Percentiles rank a stretch among this genome's conserved stretches.
Conservation (phyloP, 306 rosid species). For the Quercus glauca region DNA sequence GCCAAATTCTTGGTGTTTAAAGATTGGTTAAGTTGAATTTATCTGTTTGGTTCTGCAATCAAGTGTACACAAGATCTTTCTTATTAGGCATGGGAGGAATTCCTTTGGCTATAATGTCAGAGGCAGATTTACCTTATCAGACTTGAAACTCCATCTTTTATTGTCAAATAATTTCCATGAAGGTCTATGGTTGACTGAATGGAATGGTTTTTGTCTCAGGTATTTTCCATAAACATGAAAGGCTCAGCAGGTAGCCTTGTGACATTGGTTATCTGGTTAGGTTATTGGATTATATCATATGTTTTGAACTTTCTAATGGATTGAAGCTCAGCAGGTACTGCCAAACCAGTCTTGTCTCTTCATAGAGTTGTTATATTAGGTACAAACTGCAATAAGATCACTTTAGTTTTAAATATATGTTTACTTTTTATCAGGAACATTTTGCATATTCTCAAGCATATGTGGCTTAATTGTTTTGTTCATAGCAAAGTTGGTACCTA, state of each 20-base stretch:
- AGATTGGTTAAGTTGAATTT: too few species aligned
- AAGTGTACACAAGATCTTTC: too few species aligned
- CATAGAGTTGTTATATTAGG: background rate
- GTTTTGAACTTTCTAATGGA: constrained; percentile 64
- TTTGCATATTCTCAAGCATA: constrained; percentile 53
- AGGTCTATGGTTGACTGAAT: constrained; percentile 5
- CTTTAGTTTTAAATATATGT: background rate
- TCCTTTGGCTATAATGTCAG: too few species aligned
- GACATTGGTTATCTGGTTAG: constrained; percentile 58
- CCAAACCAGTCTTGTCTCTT: background rate
- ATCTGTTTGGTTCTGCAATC: too few species aligned
- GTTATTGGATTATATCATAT: constrained; percentile 67
- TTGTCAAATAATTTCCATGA: background rate
- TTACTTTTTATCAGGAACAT: constrained; percentile 48
- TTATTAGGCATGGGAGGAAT: too few species aligned
- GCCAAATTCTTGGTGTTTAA: too few species aligned
- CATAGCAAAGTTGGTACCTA: too few species aligned
- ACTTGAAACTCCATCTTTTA: background rate
- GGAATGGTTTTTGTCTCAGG: constrained; percentile 32
- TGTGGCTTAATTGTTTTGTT: constrained; percentile 31
- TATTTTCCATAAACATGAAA: constrained; percentile 75
- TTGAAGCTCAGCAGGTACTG: constrained; percentile 71
- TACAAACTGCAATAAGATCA: background rate
- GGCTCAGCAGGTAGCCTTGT: constrained; percentile 81
- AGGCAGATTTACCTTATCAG: constrained; percentile 24